These are phyloP conservation scores for Physcomitrellopsis africana DNA, from an alignment of 225 moss, liverwort and hornwort species.

Conservation along the genomic window DNA sequence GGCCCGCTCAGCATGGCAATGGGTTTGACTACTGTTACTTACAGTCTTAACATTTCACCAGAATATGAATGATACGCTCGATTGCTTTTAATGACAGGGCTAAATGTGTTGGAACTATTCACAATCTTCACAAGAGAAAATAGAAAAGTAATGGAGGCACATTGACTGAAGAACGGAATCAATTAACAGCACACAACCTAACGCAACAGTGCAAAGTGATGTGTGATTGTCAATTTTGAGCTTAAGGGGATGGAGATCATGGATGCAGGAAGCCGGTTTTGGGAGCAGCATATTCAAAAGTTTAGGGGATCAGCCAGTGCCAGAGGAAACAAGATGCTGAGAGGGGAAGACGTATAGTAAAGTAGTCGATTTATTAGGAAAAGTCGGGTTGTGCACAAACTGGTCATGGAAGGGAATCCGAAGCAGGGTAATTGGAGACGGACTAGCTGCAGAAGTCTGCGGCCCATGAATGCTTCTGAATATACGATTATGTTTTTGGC, in stretches of 20 bases:
- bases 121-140: constrained; percentile 15
- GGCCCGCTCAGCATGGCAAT: background rate
- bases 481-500: background rate
- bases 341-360: constrained; percentile 23
- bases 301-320: constrained; percentile 34
- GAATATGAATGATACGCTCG: constrained; percentile 27
- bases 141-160: constrained; percentile 19
- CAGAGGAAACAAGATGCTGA: constrained; percentile 33
- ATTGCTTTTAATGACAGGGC: constrained; percentile 29
- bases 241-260: constrained; percentile 24
- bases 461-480: constrained; percentile 37
- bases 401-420: constrained; percentile 30
- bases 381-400: constrained; percentile 28
- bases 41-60: constrained; percentile 14
- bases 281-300: constrained; percentile 37
- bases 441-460: constrained; percentile 37
- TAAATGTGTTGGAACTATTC: constrained; percentile 41
- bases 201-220: constrained; percentile 22
- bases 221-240: constrained; percentile 13
- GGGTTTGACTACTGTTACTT: constrained; percentile 23
- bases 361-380: constrained; percentile 22
- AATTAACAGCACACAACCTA: background rate
- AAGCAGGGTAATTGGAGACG: constrained; percentile 30
- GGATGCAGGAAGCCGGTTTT: constrained; percentile 39
- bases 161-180: background rate